phyloP scores from a whole-genome alignment of 345 rosid species.

The Aurinia saxatilis region DNA sequence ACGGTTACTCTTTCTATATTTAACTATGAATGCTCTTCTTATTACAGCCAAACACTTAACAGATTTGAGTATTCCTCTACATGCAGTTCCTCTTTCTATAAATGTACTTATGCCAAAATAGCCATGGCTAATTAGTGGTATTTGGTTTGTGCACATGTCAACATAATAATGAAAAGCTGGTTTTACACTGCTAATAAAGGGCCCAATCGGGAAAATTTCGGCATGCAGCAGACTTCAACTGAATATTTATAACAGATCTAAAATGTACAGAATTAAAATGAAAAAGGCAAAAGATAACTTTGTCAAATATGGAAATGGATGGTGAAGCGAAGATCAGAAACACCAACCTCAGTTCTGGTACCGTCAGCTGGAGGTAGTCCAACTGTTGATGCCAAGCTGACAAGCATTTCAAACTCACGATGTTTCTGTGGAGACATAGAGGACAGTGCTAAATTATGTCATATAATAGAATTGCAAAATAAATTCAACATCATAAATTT shows the following conservation, averaged over 20 bases:
- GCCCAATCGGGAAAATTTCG: neutral
- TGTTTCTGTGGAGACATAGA: conserved; percentile 48
- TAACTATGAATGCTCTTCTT: neutral
- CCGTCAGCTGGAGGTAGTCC: conserved; percentile 50
- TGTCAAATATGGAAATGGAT: neutral
- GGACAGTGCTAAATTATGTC: neutral
- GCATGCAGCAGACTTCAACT: neutral
- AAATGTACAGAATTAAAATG: neutral
- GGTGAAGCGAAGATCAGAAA: conserved; percentile 9
- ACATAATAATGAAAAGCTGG: neutral
- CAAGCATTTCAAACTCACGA: conserved; percentile 48
- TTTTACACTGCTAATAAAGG: neutral
- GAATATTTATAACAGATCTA: neutral
- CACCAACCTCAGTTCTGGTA: conserved; percentile 56
- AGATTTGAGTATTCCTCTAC: neutral
- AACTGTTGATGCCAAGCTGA: conserved; percentile 48
- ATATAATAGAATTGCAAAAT: neutral
- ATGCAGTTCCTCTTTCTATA: too few relatives aligned
- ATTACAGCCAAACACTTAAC: neutral
- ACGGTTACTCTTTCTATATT: neutral
- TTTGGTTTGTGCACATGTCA: neutral
- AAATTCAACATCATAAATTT: neutral
- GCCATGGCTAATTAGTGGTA: conserved; percentile 1
- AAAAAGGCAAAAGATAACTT: neutral
- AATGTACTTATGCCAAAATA: neutral